A percentile compares a stretch with the other conserved stretches of the same genome.
phyloP scores from a whole-genome alignment of 345 rosid species.

The thale cress (Arabidopsis thaliana) region TAIR10.1 NC_003071.7:18574501-18575000 shows the following conservation, averaged over 20 bases:
- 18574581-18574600: slow-evolving; percentile 95
- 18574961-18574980: slow-evolving; percentile 4
- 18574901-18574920: slow-evolving; percentile 10
- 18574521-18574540: slow-evolving; percentile 66
- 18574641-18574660: neutral
- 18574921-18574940: slow-evolving; percentile 3
- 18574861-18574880: slow-evolving; percentile 95
- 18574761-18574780: slow-evolving; percentile 2
- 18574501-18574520: slow-evolving; percentile 40
- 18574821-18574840: slow-evolving; percentile 5
- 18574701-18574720: neutral
- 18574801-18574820: slow-evolving; percentile 14
- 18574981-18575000: slow-evolving; percentile 74
- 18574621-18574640: slow-evolving; percentile 10
- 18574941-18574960: slow-evolving; percentile 15
- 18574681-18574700: neutral
- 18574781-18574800: neutral
- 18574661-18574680: slow-evolving; percentile 1
- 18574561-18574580: slow-evolving; percentile 82
- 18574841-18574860: slow-evolving; percentile 78
- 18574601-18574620: slow-evolving; percentile 55
- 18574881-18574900: slow-evolving; percentile 85
- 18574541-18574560: slow-evolving; percentile 94
- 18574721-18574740: neutral
- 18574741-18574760: neutral